These are phyloP conservation scores for Somion occarium DNA, from an alignment of 1,284 basidiomycete species.

Conservation along the genomic window DNA sequence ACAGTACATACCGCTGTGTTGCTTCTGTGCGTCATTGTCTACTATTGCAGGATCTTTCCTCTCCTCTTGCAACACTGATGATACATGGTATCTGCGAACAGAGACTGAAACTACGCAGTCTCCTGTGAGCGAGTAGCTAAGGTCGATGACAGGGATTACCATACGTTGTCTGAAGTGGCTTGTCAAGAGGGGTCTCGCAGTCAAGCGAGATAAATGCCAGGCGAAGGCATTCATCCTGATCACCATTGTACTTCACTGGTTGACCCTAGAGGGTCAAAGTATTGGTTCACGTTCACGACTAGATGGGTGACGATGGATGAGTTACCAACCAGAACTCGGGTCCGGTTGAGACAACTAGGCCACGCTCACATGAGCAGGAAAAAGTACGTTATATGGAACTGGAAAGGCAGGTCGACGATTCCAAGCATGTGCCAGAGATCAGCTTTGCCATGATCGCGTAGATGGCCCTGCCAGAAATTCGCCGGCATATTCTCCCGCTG, in stretches of 20 bases:
- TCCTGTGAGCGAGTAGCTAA: not conserved
- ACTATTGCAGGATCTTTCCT: slow-evolving; percentile 14
- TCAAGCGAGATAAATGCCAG: not conserved
- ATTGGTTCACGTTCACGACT: no score
- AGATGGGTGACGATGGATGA: not conserved
- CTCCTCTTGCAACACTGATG: slow-evolving; percentile 17
- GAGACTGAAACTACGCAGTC: slow-evolving; percentile 18
- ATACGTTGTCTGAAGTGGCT: slow-evolving; percentile 6
- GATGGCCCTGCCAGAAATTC: not conserved
- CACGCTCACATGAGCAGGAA: slow-evolving; percentile 1
- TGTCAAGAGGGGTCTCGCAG: not conserved
- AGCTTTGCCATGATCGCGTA: not conserved
- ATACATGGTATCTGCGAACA: slow-evolving; percentile 22
- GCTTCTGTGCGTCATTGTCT: no score
- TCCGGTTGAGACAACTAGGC: not conserved
- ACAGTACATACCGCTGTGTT: slow-evolving; percentile 18
- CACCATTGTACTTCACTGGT: not conserved
- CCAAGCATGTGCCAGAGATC: not conserved
- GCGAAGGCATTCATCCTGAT: slow-evolving; percentile 6
- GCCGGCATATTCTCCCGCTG: slow-evolving; percentile 3
- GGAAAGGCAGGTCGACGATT: not conserved
- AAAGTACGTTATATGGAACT: no score
- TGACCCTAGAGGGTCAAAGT: not conserved
- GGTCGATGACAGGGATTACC: not conserved
- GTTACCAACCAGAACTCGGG: not conserved